phyloP scores from a whole-genome alignment of 371 early-diverging fungal genomes.

The Smittium culicis region DNA sequence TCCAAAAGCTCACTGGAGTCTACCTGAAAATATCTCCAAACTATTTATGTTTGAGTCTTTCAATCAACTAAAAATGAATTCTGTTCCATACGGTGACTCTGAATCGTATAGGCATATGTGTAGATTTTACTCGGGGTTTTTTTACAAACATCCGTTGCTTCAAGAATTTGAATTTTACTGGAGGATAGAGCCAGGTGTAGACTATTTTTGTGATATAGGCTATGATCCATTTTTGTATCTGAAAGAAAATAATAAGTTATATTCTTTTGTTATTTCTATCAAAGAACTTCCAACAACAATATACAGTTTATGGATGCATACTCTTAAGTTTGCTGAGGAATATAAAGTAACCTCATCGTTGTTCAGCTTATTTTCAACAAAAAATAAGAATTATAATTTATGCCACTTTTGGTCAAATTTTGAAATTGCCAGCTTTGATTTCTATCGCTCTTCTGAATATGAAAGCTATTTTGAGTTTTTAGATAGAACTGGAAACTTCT shows the following conservation, averaged over 20 bases:
- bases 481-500: too few relatives aligned
- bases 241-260: conserved; percentile 54
- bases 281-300: too few relatives aligned
- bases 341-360: too few relatives aligned
- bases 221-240: conserved; percentile 81
- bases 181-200: conserved; percentile 90
- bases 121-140: conserved; percentile 66
- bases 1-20: conserved; percentile 66
- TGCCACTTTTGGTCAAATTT: too few relatives aligned
- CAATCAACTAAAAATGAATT: conserved; percentile 21
- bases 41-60: conserved; percentile 16
- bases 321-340: too few relatives aligned
- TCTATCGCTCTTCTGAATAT: too few relatives aligned
- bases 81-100: conserved; percentile 40
- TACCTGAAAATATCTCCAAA: conserved; percentile 19
- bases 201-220: conserved; percentile 75
- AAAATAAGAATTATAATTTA: too few relatives aligned
- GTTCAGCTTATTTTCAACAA: too few relatives aligned
- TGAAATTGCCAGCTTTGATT: too few relatives aligned
- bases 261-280: too few relatives aligned
- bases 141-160: conserved; percentile 68
- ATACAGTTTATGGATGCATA: too few relatives aligned
- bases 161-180: conserved; percentile 80
- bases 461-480: too few relatives aligned
- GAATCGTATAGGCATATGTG: conserved; percentile 87